A percentile compares a stretch with the other conserved stretches of the same genome.
Conservation (phyloP, 306 rosid genomes). For the Casuarina glauca region DNA sequence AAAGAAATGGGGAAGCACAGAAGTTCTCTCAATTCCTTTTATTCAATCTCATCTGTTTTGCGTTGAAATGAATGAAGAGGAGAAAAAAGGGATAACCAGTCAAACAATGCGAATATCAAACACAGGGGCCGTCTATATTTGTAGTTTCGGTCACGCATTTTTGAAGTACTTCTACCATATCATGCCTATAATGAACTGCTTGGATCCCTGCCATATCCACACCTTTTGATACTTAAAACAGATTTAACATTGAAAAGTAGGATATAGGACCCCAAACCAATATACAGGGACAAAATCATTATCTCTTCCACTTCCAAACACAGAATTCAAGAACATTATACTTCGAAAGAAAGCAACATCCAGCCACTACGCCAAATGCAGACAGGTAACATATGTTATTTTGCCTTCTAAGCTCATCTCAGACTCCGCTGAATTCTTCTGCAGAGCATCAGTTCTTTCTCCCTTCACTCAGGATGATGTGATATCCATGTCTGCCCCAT, state of each 20-base stretch:
- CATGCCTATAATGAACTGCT: background rate
- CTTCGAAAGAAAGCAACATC: conserved; percentile 24
- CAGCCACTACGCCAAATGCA: conserved; percentile 15
- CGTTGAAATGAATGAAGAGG: background rate
- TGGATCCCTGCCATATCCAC: background rate
- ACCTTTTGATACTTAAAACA: background rate
- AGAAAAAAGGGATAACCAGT: background rate
- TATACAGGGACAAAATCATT: conserved; percentile 23
- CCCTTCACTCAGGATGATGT: conserved; percentile 84
- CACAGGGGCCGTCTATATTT: background rate
- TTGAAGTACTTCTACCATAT: background rate
- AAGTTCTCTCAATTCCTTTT: too few species aligned
- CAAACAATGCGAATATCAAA: background rate
- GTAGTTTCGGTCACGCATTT: background rate
- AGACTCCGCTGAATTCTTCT: conserved; percentile 20
- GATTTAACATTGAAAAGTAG: background rate
- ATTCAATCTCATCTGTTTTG: too few species aligned
- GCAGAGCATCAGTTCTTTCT: conserved; percentile 67
- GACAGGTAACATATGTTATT: conserved; percentile 6
- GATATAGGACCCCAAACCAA: background rate
- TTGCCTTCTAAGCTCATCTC: conserved; percentile 2
- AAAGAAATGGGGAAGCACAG: too few species aligned
- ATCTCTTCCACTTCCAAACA: conserved; percentile 33
- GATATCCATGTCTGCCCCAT: conserved; percentile 90
- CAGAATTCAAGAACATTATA: conserved; percentile 7